Evolutionary conservation across 2,329 filamentous ascomycete genomes (phyloP), one percentile per base, ranked within the genome.

Genomic region (Penicillium hesseltinei): DNA sequence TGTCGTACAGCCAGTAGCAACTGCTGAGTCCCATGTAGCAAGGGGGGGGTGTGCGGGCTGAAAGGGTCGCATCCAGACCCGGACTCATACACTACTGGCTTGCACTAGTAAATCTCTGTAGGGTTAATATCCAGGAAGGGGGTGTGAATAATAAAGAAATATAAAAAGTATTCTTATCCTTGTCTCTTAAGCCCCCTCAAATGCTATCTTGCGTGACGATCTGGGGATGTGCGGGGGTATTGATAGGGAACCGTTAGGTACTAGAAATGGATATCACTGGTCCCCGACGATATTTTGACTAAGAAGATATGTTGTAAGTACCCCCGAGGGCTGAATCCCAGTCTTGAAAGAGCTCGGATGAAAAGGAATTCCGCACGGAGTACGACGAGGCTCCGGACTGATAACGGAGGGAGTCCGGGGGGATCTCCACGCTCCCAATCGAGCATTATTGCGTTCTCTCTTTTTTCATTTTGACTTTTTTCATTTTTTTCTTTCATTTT

Each of bases 161-260:
- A 39, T 42, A 35, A 50, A 44, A 33, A 15, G 4, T 27, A 45
- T 21, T 5, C 4, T 7, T 13, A 39, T 38, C 46, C 10, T 44
- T 33, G 48, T n/a, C 48, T 25, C 39, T 35, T 10, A 6, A 35
- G 7, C 21, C 35, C 21, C 31, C 31, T 23, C 45, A 45, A 48
- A 48, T n/a, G 42, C n/a, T 46, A 53, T 53, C 51, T 46, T 29
- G 21, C 42, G 23, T 53, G 42, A 53, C 25, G 42, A 47, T 47
- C 42, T 39, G 51, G 42, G 23, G 44, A 23, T 21, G 25, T 38
- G 53, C 33, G 53, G 46, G 46, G 53, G 10, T 23, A 9, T n/a
- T 29, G 50, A 53, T 46, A 46, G 31, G 7, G 40, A 46, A 46
- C 31, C 19, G 31, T 46, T 36, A 39, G 25, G 48, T 42, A 52